These are phyloP conservation scores for Rhododendron henanense DNA, from an alignment of 148 eudicot species.

Conservation along the genomic window DNA sequence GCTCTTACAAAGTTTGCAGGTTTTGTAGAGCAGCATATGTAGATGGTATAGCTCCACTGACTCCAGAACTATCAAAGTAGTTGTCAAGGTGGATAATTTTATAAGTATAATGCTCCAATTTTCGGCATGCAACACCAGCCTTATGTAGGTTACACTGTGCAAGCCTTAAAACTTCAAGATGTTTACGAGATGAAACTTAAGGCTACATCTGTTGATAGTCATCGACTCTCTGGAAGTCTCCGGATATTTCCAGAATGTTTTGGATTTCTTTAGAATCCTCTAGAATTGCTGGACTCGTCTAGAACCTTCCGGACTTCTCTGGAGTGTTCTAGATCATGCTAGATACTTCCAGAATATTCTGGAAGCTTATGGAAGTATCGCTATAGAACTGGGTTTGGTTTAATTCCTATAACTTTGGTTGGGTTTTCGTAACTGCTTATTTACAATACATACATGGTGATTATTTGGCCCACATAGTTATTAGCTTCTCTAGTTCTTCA, in stretches of 20 bases:
- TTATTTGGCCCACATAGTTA: not conserved
- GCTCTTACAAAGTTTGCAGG: conserved; percentile 51
- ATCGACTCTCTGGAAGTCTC: no score
- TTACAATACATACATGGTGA: not conserved
- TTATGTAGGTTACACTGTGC: not conserved
- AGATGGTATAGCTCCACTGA: conserved; percentile 46
- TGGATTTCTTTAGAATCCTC: no score
- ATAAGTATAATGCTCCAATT: not conserved
- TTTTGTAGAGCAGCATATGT: conserved; percentile 33
- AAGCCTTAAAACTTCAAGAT: not conserved
- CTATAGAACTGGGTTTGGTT: not conserved
- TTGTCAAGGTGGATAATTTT: conserved; percentile 30
- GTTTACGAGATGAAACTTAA: not conserved
- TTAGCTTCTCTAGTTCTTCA: not conserved
- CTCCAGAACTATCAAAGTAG: conserved; percentile 62
- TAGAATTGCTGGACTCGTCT: no score
- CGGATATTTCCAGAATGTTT: no score
- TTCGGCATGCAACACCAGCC: not conserved
- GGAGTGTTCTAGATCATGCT: no score
- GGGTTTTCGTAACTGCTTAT: no score
- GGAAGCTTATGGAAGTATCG: no score
- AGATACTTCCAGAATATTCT: no score
- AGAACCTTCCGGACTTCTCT: no score
- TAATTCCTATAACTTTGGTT: not conserved
- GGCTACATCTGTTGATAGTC: no score